Base-by-base conservation (phyloP, 2,329 filamentous ascomycete species). In the Epichloe sibirici region DNA sequence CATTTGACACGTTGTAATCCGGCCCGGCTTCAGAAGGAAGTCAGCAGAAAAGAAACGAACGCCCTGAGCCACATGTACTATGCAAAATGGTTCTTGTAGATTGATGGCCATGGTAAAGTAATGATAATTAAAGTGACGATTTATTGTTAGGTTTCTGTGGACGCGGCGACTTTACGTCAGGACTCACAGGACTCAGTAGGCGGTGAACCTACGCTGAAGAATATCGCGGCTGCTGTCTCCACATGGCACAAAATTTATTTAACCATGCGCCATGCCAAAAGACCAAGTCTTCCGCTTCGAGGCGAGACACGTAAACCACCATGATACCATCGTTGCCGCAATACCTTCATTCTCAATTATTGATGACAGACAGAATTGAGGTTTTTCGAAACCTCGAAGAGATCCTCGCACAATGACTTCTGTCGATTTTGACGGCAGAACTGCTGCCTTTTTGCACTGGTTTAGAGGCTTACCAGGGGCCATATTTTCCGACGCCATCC, bases 381-480 rank as follows among this genome's bases (percentile, higher is more conserved):
- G 17, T n/a, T 21, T n/a, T 3, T n/a, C n/a, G 21, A 34, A 34
- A 5, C 23, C 44, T 17, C 28, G 17, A 9, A 45, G 2, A 11
- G 6, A 46, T 17, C 6, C 21, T 23, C 15, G 21, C 47, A 46
- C 25, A 15, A 58, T 57, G 59, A 21, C 40, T 5, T 13, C 34
- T 0, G 64, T 67, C 4, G 40, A 48, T 15, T 81, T 79, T 52
- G 61, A 72, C 8, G 56, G 63, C 37, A 67, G 65, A 48, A 75
- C 76, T 0, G 60, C 66, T 35, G 64, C 61, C 2, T 82, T 82
- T 57, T 57, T 80, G 34, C 57, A 63, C 15, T 82, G 79, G 79
- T 82, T 82, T 65, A 72, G 67, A 51, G 61, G 67, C 5, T 66
- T 74, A 52, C 72, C 76, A 0, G 77, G 76, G 17, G 73, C 77